A percentile compares a stretch with the other conserved stretches of the same genome.
Conservation (phyloP, 495 filamentous ascomycete species). For the Hypoxylon crocopeplum region DNA sequence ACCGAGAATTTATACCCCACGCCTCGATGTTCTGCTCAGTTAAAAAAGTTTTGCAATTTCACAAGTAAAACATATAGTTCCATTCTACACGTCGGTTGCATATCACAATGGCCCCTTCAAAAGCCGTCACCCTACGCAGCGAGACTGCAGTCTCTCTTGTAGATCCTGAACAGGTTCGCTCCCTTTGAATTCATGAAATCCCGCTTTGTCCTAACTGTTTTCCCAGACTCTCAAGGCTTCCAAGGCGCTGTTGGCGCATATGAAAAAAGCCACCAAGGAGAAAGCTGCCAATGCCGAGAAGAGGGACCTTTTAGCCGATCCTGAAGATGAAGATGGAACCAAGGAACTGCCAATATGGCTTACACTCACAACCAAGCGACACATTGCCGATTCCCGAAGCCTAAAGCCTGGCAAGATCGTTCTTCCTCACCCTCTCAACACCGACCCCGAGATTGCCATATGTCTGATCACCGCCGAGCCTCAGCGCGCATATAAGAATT, state of each 20-base stretch:
- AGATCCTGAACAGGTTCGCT: constrained; percentile 52
- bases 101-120: constrained; percentile 36
- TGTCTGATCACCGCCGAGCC: constrained; percentile 65
- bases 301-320: constrained; percentile 73
- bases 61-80: constrained; percentile 13
- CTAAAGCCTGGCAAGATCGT: constrained; percentile 73
- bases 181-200: background rate
- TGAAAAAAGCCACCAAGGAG: constrained; percentile 69
- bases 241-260: constrained; percentile 78
- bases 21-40: background rate
- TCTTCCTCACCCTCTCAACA: constrained; percentile 74
- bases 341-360: constrained; percentile 77
- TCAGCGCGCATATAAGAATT: constrained; percentile 88
- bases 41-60: constrained; percentile 22
- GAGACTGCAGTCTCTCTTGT: constrained; percentile 48
- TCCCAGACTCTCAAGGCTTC: constrained; percentile 77
- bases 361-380: constrained; percentile 86
- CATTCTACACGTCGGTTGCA: constrained; percentile 9
- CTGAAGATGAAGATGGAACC: constrained; percentile 63
- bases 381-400: constrained; percentile 74
- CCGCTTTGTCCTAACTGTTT: background rate
- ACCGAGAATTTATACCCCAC: background rate
- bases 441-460: constrained; percentile 36
- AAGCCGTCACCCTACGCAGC: constrained; percentile 36
- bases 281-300: constrained; percentile 63